Evolutionary conservation across 2,329 filamentous ascomycete species (phyloP), one percentile per base, ranked within the genome.

Genomic region (Cladobotryum protrusum): DNA sequence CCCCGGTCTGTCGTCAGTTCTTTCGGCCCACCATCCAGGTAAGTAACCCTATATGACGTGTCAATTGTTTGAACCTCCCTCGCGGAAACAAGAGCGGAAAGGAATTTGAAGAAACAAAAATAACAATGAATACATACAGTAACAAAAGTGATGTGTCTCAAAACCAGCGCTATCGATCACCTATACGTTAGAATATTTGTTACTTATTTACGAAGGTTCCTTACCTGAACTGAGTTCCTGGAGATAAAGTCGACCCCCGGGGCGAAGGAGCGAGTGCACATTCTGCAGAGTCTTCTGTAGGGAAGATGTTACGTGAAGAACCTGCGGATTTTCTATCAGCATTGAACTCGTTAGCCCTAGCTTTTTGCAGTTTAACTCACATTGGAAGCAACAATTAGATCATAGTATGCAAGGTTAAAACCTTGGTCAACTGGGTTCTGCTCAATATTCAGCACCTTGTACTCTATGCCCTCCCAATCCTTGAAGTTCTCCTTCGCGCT

Each of bases 361-460:
- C 11, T 9, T 12, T 5, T 11, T 5, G 17, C n/a, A 4, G n/a
- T 19, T 2, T 3, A 39, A 39, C 42, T 11, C 17, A 44, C 52
- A 18, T 51, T 51, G 3, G 45, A 39, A 11, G 48, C 52, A 2
- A 54, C 29, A 12, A 54, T 43, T 6, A 54, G 19, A 34, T 54
- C 48, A 32, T 18, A 54, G 2, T 20, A n/a, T 4, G n/a, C 36
- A 18, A 32, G 33, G 5, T 54, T 33, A 6, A 54, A 51, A 18
- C 45, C 48, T 24, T 54, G 52, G 4, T 51, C 32, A 3, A 6
- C 42, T 24, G 42, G 45, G 19, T 51, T 45, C 32, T 43, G 37
- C 2, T n/a, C 14, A 13, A 54, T 57, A 39, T 72, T 62, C 3
- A 71, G 55, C 4, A 43, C 41, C 19, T 49, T 48, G 44, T 53